Conservation (phyloP, 495 filamentous ascomycete genomes). For the Lasiosphaeriaceae sp. region DNA sequence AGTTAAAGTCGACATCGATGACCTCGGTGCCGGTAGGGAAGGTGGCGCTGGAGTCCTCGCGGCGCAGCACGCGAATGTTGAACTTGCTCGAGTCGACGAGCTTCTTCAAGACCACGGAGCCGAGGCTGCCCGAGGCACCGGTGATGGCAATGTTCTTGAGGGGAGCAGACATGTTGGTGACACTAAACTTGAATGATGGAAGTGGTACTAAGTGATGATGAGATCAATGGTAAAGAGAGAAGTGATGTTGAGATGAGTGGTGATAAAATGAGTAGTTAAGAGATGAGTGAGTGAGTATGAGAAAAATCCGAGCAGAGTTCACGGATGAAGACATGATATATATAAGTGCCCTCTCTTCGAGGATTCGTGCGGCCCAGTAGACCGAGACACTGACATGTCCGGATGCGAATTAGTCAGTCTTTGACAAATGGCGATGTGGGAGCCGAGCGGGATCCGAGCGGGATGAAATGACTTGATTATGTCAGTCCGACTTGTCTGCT, state of each 20-base stretch:
- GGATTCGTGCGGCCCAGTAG: too few relatives aligned
- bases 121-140: constrained; percentile 47
- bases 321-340: too few relatives aligned
- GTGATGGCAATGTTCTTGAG: constrained; percentile 30
- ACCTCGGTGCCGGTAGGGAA: constrained; percentile 34
- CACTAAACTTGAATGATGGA: too few relatives aligned
- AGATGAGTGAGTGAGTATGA: too few relatives aligned
- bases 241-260: neutral
- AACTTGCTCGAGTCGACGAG: constrained; percentile 43
- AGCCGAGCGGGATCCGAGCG: constrained; percentile 1
- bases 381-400: neutral
- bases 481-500: neutral
- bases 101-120: constrained; percentile 43
- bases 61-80: constrained; percentile 50
- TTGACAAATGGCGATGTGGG: neutral
- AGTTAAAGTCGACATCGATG: constrained; percentile 45
- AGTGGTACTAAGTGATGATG: neutral
- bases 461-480: neutral
- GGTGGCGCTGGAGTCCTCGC: constrained; percentile 29
- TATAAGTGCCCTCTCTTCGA: too few relatives aligned
- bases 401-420: neutral
- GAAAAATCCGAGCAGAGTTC: too few relatives aligned
- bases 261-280: too few relatives aligned
- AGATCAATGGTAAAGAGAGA: neutral
- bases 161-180: constrained; percentile 8